Percentiles rank a stretch among this genome's conserved stretches.
phyloP scores from a whole-genome alignment of 495 filamentous ascomycete species.

The Lichina pygmaea region DNA sequence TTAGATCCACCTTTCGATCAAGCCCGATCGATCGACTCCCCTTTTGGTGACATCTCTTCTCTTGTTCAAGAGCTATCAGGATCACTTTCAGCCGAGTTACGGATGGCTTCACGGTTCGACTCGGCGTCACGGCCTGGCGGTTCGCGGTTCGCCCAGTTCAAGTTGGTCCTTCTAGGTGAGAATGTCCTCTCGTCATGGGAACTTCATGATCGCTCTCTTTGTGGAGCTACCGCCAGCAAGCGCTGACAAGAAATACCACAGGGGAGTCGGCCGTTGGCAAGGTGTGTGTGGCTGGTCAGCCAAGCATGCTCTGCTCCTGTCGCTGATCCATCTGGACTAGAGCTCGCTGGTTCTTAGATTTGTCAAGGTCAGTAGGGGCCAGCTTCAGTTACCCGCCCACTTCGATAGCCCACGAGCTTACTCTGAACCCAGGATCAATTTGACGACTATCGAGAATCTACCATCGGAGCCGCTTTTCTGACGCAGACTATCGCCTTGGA shows the following conservation, averaged over 20 bases:
- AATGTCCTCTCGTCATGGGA: background rate
- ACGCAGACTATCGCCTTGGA: conserved; percentile 96
- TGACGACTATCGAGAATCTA: conserved; percentile 96
- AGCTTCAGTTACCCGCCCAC: background rate
- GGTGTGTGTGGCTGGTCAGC: conserved; percentile 19
- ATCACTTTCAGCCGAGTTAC: background rate
- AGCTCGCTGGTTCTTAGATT: conserved; percentile 94
- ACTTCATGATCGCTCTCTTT: no score
- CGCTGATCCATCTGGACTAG: conserved; percentile 23
- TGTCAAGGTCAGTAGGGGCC: conserved; percentile 45
- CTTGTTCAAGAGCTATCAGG: background rate
- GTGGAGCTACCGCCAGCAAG: no score
- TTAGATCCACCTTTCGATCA: no score
- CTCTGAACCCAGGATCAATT: conserved; percentile 62
- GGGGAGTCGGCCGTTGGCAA: conserved; percentile 98
- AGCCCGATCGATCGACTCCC: background rate
- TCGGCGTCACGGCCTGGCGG: conserved; percentile 48
- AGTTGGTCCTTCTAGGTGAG: conserved; percentile 84
- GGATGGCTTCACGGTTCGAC: conserved; percentile 60
- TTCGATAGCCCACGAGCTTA: conserved; percentile 1
- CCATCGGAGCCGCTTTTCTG: conserved; percentile 94
- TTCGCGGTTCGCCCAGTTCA: conserved; percentile 87
- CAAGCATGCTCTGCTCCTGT: background rate
- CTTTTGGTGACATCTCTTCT: conserved; percentile 4
- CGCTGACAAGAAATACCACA: conserved; percentile 15